Percentiles rank a stretch among this genome's conserved stretches.
Evolutionary conservation across 148 eudicot species (phyloP).

Genomic region (Camellia sinensis): DNA sequence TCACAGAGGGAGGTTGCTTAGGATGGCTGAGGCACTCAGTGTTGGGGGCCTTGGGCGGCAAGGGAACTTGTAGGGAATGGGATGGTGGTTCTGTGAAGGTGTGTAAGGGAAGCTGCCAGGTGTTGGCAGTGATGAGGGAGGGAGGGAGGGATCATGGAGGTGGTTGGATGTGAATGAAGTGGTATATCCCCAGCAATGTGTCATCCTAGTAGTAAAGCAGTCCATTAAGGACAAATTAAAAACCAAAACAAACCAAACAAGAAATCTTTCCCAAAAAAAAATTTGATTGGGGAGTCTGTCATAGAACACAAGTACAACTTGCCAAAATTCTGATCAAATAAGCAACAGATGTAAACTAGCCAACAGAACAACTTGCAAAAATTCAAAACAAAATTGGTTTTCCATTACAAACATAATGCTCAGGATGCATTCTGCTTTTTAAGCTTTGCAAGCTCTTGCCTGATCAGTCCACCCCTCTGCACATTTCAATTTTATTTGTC

Average conservation of each 20-base stretch:
- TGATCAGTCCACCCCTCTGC: constrained; percentile 67
- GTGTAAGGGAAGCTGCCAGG: no score
- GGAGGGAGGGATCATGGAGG: no score
- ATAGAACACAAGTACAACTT: not conserved
- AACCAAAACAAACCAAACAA: not conserved
- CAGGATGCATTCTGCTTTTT: constrained; percentile 50
- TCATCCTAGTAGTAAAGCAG: no score
- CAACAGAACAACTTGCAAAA: not conserved
- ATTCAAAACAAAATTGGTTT: not conserved
- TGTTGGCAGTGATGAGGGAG: no score
- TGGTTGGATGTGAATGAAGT: no score
- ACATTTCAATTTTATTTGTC: not conserved
- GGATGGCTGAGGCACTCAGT: no score
- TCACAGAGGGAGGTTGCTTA: no score
- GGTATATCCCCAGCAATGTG: no score
- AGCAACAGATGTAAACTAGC: not conserved
- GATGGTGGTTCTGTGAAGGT: no score
- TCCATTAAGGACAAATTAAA: not conserved
- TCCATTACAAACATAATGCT: not conserved
- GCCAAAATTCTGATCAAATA: not conserved
- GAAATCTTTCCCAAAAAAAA: not conserved
- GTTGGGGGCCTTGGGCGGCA: no score
- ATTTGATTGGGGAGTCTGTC: not conserved
- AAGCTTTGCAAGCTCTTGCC: constrained; percentile 66
- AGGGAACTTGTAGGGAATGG: no score